These are phyloP conservation scores for Aspergillus sojae DNA, from an alignment of 2,329 filamentous ascomycete species.

Conservation along the genomic window DNA sequence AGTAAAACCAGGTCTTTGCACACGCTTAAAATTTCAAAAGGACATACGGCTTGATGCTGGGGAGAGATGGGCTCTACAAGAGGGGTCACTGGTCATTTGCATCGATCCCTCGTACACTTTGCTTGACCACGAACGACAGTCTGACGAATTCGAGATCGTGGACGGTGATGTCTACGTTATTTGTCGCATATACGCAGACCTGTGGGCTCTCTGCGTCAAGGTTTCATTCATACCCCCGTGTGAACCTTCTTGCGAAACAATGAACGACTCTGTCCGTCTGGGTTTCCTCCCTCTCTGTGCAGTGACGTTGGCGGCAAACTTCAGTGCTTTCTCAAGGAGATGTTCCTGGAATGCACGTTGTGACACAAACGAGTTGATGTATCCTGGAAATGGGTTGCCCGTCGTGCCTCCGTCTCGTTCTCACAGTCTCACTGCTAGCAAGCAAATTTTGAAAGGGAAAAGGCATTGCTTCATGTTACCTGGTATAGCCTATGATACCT, in stretches of 20 bases:
- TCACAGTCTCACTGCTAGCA: conserved; percentile 30
- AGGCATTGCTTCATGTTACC: conserved; percentile 20
- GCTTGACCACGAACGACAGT: conserved; percentile 15
- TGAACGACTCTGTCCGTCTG: conserved; percentile 17
- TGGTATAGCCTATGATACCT: conserved; percentile 19
- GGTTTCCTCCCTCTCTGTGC: conserved; percentile 38
- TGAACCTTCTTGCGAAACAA: neutral
- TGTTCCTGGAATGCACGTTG: conserved; percentile 14
- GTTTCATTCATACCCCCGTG: conserved; percentile 21
- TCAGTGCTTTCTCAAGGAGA: conserved; percentile 27
- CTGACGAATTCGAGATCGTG: conserved; percentile 33
- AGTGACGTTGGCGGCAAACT: conserved; percentile 36
- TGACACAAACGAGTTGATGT: conserved; percentile 5
- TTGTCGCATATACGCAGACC: conserved; percentile 34
- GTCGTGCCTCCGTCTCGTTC: conserved; percentile 31
- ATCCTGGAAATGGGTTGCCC: conserved; percentile 30
- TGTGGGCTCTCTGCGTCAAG: conserved; percentile 38
- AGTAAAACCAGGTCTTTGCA: conserved; percentile 20
- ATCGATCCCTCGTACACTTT: conserved; percentile 28
- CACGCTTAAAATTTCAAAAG: conserved; percentile 26
- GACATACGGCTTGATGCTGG: conserved; percentile 28
- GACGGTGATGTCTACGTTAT: conserved; percentile 35
- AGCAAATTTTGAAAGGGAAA: conserved; percentile 20
- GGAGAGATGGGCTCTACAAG: conserved; percentile 31
- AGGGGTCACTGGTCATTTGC: conserved; percentile 34